Evolutionary conservation across 2,329 filamentous ascomycete species (phyloP).

Genomic region (Blumeria graminis): DNA sequence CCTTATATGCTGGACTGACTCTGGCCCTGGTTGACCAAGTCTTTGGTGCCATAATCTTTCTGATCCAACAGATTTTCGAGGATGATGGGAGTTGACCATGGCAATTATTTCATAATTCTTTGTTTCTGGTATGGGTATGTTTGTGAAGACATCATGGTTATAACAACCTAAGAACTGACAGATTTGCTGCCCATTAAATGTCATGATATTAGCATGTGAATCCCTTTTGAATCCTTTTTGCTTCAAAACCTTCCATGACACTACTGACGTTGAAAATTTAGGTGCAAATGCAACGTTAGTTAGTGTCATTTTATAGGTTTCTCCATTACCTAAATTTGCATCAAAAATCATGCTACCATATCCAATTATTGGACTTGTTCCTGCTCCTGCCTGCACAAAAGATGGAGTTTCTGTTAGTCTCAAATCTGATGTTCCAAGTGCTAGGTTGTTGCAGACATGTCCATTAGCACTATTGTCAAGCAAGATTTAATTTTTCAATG

Average conservation of each 20-base stretch:
- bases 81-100: not conserved
- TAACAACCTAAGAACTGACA: not conserved
- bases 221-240: not conserved
- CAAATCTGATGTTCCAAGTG: not conserved
- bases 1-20: not conserved
- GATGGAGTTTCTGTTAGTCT: not conserved
- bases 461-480: not conserved
- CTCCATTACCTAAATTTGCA: not conserved
- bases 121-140: not conserved
- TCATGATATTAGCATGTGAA: not conserved
- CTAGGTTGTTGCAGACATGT: not conserved
- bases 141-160: not conserved
- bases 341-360: not conserved
- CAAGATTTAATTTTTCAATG: not conserved
- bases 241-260: not conserved
- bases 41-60: not conserved
- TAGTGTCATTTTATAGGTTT: not conserved
- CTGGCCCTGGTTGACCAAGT: not conserved
- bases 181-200: not conserved
- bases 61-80: not conserved
- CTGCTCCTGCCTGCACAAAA: not conserved
- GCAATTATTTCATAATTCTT: not conserved
- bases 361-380: not conserved
- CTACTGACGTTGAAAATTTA: not conserved
- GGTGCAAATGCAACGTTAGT: conserved; percentile 1